phyloP scores from a whole-genome alignment of 2,329 filamentous ascomycete species.

The Aspergillus pseudoterreus region DNA sequence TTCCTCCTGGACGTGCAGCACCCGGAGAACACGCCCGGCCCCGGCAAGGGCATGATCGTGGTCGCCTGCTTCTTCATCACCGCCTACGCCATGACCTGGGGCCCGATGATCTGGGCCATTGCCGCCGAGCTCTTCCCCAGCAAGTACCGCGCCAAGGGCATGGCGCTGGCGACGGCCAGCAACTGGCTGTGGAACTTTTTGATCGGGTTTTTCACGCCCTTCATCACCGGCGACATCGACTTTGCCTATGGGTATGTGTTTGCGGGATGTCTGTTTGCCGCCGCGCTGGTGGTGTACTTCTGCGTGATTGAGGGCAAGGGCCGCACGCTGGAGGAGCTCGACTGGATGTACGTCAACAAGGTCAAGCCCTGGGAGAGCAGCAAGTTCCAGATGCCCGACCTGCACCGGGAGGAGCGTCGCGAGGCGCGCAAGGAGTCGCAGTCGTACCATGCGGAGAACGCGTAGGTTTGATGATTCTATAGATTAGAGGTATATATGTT shows the following conservation, averaged over 20 bases:
- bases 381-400: conserved; percentile 38
- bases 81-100: conserved; percentile 66
- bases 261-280: conserved; percentile 65
- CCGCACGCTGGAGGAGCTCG: conserved; percentile 69
- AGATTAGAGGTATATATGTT: background rate
- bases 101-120: conserved; percentile 54
- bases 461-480: conserved; percentile 9
- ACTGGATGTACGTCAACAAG: conserved; percentile 65
- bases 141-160: conserved; percentile 64
- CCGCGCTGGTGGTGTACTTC: conserved; percentile 63
- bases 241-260: conserved; percentile 76
- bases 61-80: conserved; percentile 70
- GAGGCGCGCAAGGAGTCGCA: conserved; percentile 21
- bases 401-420: conserved; percentile 14
- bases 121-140: conserved; percentile 42
- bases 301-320: conserved; percentile 72
- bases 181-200: conserved; percentile 76
- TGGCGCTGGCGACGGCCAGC: conserved; percentile 73
- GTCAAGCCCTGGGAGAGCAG: conserved; percentile 59
- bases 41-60: conserved; percentile 66
- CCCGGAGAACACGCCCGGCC: conserved; percentile 43
- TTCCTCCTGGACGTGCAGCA: conserved; percentile 35
- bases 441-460: conserved; percentile 26
- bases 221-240: conserved; percentile 68
- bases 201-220: conserved; percentile 72